These are phyloP conservation scores for Silene coronaria DNA, from an alignment of 179 eudicot genomes.

Conservation along the genomic window DNA sequence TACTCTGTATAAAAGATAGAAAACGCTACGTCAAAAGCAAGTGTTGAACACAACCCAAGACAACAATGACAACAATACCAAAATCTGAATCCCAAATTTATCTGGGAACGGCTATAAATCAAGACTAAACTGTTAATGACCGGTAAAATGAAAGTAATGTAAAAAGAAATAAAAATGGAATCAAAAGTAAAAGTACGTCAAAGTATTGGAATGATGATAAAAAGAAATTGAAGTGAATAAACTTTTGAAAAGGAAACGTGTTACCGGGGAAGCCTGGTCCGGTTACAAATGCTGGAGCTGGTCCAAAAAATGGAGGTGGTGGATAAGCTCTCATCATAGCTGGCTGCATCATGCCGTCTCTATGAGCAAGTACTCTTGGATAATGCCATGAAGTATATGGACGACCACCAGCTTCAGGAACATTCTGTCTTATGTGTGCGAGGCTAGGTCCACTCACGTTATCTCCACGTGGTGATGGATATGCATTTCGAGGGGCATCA, in stretches of 20 bases:
- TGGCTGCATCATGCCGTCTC: constrained; percentile 48
- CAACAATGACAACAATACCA: too few relatives aligned
- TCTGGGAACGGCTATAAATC: too few relatives aligned
- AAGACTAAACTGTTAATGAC: too few relatives aligned
- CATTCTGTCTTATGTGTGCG: constrained; percentile 41
- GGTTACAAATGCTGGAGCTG: constrained; percentile 48
- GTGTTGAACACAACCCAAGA: not conserved
- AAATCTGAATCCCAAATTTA: too few relatives aligned
- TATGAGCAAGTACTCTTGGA: constrained; percentile 46
- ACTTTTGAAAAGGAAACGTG: not conserved
- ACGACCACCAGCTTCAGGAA: constrained; percentile 50
- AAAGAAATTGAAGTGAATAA: not conserved
- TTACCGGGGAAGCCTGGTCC: constrained; percentile 73
- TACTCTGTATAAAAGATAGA: not conserved
- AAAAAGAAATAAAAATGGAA: too few relatives aligned
- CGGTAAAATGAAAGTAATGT: too few relatives aligned
- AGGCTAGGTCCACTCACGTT: constrained; percentile 32
- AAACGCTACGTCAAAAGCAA: not conserved
- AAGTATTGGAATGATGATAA: not conserved
- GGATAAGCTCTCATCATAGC: constrained; percentile 50
- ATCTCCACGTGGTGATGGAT: constrained; percentile 39
- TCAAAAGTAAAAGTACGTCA: too few relatives aligned
- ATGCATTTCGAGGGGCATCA: constrained; percentile 35
- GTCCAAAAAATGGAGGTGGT: constrained; percentile 54
- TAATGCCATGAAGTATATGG: constrained; percentile 38